Percentiles rank a stretch among this genome's conserved stretches.
These are phyloP conservation scores for Rhizopogon salebrosus DNA, from an alignment of 768 basidiomycete species.

Conservation along the genomic window DNA sequence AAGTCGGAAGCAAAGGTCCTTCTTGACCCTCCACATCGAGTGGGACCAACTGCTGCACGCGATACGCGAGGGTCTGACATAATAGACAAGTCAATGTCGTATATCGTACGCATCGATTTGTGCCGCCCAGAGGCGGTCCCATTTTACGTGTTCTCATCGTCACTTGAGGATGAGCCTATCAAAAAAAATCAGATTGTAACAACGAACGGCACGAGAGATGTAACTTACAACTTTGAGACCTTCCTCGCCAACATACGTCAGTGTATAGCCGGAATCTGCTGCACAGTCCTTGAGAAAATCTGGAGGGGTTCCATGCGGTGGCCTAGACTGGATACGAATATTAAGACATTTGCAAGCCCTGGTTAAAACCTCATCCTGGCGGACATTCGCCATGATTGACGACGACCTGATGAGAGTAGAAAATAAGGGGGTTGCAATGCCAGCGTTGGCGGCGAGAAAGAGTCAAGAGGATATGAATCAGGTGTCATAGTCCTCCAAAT, in stretches of 20 bases:
- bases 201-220: neutral
- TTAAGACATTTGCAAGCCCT: conserved; percentile 73
- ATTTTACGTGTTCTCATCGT: conserved; percentile 60
- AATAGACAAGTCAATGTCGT: conserved; percentile 65
- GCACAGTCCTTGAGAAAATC: conserved; percentile 25
- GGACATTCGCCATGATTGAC: conserved; percentile 19
- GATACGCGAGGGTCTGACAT: conserved; percentile 63
- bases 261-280: conserved; percentile 37
- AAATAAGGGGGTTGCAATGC: conserved; percentile 13
- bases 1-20: conserved; percentile 61
- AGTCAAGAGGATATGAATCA: conserved; percentile 27
- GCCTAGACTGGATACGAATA: conserved; percentile 42
- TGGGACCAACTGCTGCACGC: conserved; percentile 56
- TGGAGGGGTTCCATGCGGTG: conserved; percentile 23
- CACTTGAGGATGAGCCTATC: conserved; percentile 61
- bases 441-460: conserved; percentile 22
- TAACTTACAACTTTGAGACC: conserved; percentile 60
- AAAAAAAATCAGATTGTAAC: conserved; percentile 7
- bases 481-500: conserved; percentile 21
- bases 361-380: conserved; percentile 11
- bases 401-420: conserved; percentile 8
- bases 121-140: conserved; percentile 36
- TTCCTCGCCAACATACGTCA: conserved; percentile 60
- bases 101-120: conserved; percentile 50
- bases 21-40: conserved; percentile 55